A percentile compares a stretch with the other conserved stretches of the same genome.
These are phyloP conservation scores for Porogramme epimiltina DNA, from an alignment of 1,284 basidiomycete species.

Conservation along the genomic window DNA sequence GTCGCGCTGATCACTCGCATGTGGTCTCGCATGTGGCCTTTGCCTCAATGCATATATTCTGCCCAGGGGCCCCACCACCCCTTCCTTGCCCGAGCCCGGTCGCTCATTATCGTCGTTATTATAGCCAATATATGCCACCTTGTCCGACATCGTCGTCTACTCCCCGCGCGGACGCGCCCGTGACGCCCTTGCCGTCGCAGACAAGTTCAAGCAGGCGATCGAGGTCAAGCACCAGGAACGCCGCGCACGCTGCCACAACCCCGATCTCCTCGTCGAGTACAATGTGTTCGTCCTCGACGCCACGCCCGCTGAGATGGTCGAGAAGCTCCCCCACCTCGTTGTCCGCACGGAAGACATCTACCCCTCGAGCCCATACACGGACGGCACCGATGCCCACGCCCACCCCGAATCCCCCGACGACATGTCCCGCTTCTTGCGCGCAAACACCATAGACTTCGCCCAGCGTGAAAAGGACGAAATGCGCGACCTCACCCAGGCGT, in stretches of 20 bases:
- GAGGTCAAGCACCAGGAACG: slow-evolving; percentile 56
- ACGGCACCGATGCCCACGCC: slow-evolving; percentile 33
- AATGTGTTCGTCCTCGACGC: slow-evolving; percentile 87
- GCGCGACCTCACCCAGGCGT: slow-evolving; percentile 83
- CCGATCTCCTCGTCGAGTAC: slow-evolving; percentile 61
- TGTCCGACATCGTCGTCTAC: slow-evolving; percentile 90
- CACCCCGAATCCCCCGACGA: slow-evolving; percentile 30
- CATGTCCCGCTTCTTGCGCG: slow-evolving; percentile 30
- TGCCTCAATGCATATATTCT: too few species aligned
- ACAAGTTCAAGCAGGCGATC: slow-evolving; percentile 59
- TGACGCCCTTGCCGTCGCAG: slow-evolving; percentile 57
- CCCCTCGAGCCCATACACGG: slow-evolving; percentile 27
- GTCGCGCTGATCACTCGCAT: slow-evolving; percentile 18
- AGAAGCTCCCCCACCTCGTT: slow-evolving; percentile 51
- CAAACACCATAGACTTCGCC: slow-evolving; percentile 74
- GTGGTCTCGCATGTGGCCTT: too few species aligned
- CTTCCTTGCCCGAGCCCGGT: too few species aligned
- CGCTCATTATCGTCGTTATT: slow-evolving; percentile 14
- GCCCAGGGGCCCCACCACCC: too few species aligned
- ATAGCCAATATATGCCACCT: slow-evolving; percentile 79
- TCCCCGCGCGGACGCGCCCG: slow-evolving; percentile 61
- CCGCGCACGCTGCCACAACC: slow-evolving; percentile 25
- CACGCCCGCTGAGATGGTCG: slow-evolving; percentile 46
- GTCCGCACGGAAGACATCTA: slow-evolving; percentile 30
- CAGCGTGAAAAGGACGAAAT: slow-evolving; percentile 88